A percentile compares a stretch with the other conserved stretches of the same genome.
phyloP scores from a whole-genome alignment of 108 stramenopile genomes.

The Nannochloropsis gaditana region DNA sequence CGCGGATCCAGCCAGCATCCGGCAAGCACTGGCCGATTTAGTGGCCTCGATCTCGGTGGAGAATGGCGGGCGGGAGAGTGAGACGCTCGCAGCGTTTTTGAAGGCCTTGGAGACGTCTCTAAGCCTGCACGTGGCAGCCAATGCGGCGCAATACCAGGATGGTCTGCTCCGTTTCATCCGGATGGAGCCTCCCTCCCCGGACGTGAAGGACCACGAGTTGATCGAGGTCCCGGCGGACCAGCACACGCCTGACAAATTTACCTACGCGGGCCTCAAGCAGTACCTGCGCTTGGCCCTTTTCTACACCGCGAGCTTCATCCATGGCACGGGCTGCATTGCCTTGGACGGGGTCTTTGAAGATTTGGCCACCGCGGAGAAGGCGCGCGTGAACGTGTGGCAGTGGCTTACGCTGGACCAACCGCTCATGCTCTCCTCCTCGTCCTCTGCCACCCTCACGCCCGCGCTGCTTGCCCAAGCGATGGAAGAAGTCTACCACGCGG shows the following conservation, averaged over 20 bases:
- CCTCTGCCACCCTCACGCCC: not conserved
- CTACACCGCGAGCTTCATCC: not conserved
- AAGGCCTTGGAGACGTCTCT: not conserved
- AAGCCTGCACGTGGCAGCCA: not conserved
- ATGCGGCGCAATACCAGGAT: not conserved
- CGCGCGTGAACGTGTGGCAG: conserved; percentile 25
- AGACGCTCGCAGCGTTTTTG: conserved; percentile 1
- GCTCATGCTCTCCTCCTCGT: not conserved
- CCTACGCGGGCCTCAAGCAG: not conserved
- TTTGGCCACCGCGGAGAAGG: conserved; percentile 32
- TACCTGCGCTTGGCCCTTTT: conserved; percentile 12
- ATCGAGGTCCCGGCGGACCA: not conserved
- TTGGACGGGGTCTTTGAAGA: conserved; percentile 17
- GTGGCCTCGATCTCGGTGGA: not conserved
- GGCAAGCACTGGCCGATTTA: not conserved
- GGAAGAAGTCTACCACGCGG: not conserved
- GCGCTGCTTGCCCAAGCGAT: not conserved
- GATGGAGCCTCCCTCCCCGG: not conserved
- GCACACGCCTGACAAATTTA: not conserved
- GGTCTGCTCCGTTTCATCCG: not conserved
- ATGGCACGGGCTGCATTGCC: conserved; percentile 22
- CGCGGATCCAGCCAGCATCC: not conserved
- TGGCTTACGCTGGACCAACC: not conserved
- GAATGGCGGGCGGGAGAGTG: not conserved
- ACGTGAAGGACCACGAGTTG: not conserved